Evolutionary conservation across 768 basidiomycete species (phyloP), one percentile per base, ranked within the genome.

Genomic region (Collybia sordida): DNA sequence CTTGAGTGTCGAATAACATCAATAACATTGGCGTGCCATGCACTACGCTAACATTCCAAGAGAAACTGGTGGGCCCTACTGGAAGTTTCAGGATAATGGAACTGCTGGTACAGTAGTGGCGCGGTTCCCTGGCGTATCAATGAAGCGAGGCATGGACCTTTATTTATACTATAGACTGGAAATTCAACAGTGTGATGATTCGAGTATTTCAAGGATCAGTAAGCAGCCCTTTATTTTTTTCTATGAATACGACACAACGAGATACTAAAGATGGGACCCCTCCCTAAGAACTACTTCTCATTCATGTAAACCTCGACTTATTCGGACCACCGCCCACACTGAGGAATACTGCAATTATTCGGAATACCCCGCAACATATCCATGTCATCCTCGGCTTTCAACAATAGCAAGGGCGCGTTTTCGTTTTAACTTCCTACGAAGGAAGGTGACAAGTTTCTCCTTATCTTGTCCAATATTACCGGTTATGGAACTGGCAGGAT

Each of bases 381-480:
- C 24, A 75, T 90, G 47, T 83, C 86, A 18, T 52, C 69, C 3
- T 61, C 74, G 15, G 75, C 82, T 3, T 83, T 79, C 61, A 74
- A 45, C 60, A 72, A 78, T 69, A 78, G 79, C 42, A 51, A 73
- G 51, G 85, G 85, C 43, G 74, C 76, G 0, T 88, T 72, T 60
- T 66, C 73, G 11, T 60, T 75, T 0, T 72, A 71, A 51, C 54
- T 89, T 11, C 71, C 73, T 3, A 65, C 83, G 40, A 24, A 61
- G 11, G 58, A 69, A 8, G 66, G 58, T 23, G 60, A 71, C 15
- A 63, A 69, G 46, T 69, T 88, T 42, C 43, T 88, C 11, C 50
- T 85, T n/a, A 75, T 80, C 28, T 85, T 91, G 84, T 90, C 85
- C 21, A 89, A 91, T 60, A 71, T 81, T 15, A 78, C 77, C 21